Base-by-base conservation (phyloP, 2,329 filamentous ascomycete genomes). In the Fusarium sp. region DNA sequence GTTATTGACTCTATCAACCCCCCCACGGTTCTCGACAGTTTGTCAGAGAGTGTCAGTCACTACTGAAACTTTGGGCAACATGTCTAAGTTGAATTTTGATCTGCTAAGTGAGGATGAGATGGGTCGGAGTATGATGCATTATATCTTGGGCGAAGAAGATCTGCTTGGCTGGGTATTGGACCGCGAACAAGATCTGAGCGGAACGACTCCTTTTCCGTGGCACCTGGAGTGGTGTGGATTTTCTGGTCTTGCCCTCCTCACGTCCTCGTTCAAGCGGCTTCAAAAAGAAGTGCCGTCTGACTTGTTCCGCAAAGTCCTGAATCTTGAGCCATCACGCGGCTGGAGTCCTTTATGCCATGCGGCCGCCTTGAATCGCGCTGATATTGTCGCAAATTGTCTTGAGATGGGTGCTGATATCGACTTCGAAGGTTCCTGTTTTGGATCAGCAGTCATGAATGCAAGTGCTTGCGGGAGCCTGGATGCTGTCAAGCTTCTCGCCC, bases 331-430 rank as follows among this genome's bases (percentile, higher is more conserved):
- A 15, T 31, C 28, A 3, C 42, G 50, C 1, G 70, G 67, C 3
- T 71, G 71, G 70, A 73, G 70, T 4, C 68, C 63, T 12, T 7
- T 73, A 3, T 73, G 63, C 7, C 50, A 26, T 3, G 68, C 68
- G 22, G 64, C 68, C 1, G 44, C 50, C 3, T 38, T 22, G 3
- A 26, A 50, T 13, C 18, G 30, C 1, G 7, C 48, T 18, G 47
- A 50, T 12, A n/a, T 62, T 3, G 12, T 74, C 6, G 50, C 33
- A 4, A 74, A 65, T 1, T 73, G 64, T 5, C 15, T 71, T 1
- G n/a, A 24, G 5, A 54, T 69, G 33, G 63, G 64, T 0, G 58
- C 61, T 7, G 16, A 39, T 1, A 36, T 73, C 3, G 31, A 73
- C 6, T 69, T 57, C 5, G 61, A 73, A 10, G 68, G 71, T 2